A percentile compares a stretch with the other conserved stretches of the same genome.
Conservation (phyloP, 495 filamentous ascomycete species). For the Lindgomyces ingoldianus region DNA sequence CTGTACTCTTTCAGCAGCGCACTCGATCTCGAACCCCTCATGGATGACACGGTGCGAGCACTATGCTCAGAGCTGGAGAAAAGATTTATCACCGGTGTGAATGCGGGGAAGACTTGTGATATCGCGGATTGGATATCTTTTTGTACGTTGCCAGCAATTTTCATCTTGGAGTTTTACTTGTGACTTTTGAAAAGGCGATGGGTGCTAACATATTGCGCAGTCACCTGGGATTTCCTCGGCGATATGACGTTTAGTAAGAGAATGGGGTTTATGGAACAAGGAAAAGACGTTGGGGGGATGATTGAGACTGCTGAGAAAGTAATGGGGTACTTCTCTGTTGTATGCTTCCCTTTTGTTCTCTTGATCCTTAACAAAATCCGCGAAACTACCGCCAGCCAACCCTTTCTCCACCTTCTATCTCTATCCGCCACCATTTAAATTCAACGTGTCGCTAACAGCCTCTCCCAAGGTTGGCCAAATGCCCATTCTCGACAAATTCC, state of each 20-base stretch:
- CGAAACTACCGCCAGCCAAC: too few relatives aligned
- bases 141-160: constrained; percentile 3
- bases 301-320: constrained; percentile 13
- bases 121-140: constrained; percentile 20
- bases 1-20: constrained; percentile 5
- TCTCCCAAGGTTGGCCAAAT: constrained; percentile 19
- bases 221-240: constrained; percentile 21
- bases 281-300: neutral
- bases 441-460: neutral
- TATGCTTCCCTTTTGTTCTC: neutral
- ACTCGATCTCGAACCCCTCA: constrained; percentile 18
- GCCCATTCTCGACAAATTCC: constrained; percentile 18
- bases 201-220: neutral
- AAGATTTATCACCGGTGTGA: constrained; percentile 16
- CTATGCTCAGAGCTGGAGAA: constrained; percentile 20
- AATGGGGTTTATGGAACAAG: constrained; percentile 22
- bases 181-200: neutral
- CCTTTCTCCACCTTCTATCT: neutral
- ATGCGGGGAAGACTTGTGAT: constrained; percentile 15
- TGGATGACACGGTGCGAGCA: constrained; percentile 11
- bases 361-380: neutral
- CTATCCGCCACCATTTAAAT: neutral
- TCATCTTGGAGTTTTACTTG: too few relatives aligned
- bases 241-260: constrained; percentile 27
- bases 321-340: constrained; percentile 26